Conservation (phyloP, 805 yeast genomes). For the Pichia insulana region DNA sequence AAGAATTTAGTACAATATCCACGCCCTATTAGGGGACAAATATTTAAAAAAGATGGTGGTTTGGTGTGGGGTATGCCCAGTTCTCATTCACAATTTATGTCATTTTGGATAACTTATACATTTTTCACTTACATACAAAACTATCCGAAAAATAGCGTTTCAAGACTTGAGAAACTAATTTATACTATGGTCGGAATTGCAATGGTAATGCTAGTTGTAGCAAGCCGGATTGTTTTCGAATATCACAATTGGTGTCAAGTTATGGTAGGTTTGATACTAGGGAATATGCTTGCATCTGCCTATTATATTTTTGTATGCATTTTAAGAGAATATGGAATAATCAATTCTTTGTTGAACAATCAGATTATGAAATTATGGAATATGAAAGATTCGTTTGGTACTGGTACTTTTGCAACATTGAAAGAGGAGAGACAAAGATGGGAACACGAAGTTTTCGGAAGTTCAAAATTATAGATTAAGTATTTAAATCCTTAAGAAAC, state of each 20-base stretch:
- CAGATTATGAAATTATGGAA: slow-evolving; percentile 41
- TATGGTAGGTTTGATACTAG: slow-evolving; percentile 58
- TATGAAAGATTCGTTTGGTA: slow-evolving; percentile 49
- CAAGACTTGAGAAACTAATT: slow-evolving; percentile 10
- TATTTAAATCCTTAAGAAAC: background rate
- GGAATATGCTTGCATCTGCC: slow-evolving; percentile 46
- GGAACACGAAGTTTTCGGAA: slow-evolving; percentile 9
- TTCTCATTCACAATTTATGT: slow-evolving; percentile 95
- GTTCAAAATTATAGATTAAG: background rate
- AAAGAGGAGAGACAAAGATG: slow-evolving; percentile 20
- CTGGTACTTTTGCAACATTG: slow-evolving; percentile 12
- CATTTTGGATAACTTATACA: slow-evolving; percentile 60
- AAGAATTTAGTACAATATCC: slow-evolving; percentile 61
- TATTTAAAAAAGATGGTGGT: slow-evolving; percentile 23
- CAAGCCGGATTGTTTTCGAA: slow-evolving; percentile 67
- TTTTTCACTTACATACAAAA: slow-evolving; percentile 39
- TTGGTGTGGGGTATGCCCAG: slow-evolving; percentile 89
- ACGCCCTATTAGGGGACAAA: slow-evolving; percentile 50
- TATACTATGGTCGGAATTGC: background rate
- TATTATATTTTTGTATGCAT: slow-evolving; percentile 48
- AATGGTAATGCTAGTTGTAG: slow-evolving; percentile 31
- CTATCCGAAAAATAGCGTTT: slow-evolving; percentile 21
- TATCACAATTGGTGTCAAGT: slow-evolving; percentile 77
- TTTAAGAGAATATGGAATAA: slow-evolving; percentile 57
- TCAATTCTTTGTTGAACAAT: slow-evolving; percentile 56